Percentiles rank a stretch among this genome's conserved stretches.
Evolutionary conservation across 23 red algal species (phyloP).

Genomic region (Gracilariopsis chorda): DNA sequence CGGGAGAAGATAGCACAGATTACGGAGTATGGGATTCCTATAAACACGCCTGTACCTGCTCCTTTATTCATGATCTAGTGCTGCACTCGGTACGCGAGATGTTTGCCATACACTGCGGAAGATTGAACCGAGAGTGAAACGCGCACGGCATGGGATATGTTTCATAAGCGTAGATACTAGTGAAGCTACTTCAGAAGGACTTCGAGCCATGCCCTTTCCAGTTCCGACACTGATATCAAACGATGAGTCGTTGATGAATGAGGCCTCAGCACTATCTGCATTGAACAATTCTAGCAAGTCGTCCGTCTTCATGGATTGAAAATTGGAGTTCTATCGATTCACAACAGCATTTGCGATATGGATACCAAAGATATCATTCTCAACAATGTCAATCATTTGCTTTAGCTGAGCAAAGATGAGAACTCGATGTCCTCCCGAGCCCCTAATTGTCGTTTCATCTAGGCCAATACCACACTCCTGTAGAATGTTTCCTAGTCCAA

Average conservation of each 20-base stretch:
- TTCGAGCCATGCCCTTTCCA: conserved; percentile 62
- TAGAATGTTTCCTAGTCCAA: conserved; percentile 70
- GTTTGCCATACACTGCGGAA: no score
- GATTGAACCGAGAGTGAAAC: no score
- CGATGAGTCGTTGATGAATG: neutral
- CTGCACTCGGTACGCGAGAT: no score
- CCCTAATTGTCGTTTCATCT: neutral
- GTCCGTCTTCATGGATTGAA: conserved; percentile 87
- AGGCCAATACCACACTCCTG: conserved; percentile 83
- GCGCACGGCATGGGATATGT: no score
- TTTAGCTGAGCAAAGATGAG: conserved; percentile 98
- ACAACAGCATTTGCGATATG: conserved; percentile 82
- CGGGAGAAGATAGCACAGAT: no score
- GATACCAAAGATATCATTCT: conserved; percentile 79
- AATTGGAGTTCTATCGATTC: conserved; percentile 84
- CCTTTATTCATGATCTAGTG: no score
- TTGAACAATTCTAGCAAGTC: conserved; percentile 81
- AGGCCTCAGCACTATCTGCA: conserved; percentile 36
- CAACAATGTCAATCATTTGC: conserved; percentile 88
- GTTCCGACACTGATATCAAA: conserved; percentile 2
- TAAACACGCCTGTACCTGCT: no score
- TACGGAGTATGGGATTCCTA: no score
- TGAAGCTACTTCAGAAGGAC: no score
- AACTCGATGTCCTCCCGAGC: conserved; percentile 77
- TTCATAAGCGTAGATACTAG: no score